phyloP scores from a whole-genome alignment of 345 rosid species.

The Rhizophora mangle region DNA sequence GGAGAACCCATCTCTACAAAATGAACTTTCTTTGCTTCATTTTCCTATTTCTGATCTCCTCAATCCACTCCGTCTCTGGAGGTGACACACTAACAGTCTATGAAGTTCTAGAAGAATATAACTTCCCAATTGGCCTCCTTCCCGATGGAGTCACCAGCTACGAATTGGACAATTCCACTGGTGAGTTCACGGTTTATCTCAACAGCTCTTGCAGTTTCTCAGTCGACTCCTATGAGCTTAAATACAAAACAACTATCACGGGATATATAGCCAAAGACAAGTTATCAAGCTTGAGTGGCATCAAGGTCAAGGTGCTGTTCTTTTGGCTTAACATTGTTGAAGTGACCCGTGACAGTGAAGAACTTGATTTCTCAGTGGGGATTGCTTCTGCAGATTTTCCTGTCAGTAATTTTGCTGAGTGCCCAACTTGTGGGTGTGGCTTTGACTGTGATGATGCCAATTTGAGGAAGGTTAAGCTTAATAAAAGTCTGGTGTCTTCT shows the following conservation, averaged over 20 bases:
- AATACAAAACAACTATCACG: slow-evolving; percentile 39
- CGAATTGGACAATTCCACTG: slow-evolving; percentile 13
- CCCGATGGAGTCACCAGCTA: slow-evolving; percentile 30
- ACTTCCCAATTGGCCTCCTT: slow-evolving; percentile 41
- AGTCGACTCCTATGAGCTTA: slow-evolving; percentile 42
- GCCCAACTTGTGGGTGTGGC: slow-evolving; percentile 52
- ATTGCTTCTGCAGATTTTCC: slow-evolving; percentile 43
- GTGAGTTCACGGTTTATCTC: slow-evolving; percentile 41
- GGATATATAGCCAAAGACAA: slow-evolving; percentile 36
- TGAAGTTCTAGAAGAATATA: slow-evolving; percentile 31
- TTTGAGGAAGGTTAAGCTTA: slow-evolving; percentile 3
- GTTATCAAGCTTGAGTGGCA: slow-evolving; percentile 40
- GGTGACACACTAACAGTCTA: slow-evolving; percentile 24
- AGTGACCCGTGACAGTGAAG: slow-evolving; percentile 38
- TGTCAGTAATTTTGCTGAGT: slow-evolving; percentile 33
- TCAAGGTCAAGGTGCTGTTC: slow-evolving; percentile 43
- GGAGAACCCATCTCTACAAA: neutral
- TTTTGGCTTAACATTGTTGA: slow-evolving; percentile 44
- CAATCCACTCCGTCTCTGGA: neutral
- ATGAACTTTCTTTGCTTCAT: slow-evolving; percentile 6
- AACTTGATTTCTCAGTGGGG: slow-evolving; percentile 50
- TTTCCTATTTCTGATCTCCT: slow-evolving; percentile 4
- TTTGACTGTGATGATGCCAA: slow-evolving; percentile 33
- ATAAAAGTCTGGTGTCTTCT: slow-evolving; percentile 3
- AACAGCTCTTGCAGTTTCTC: slow-evolving; percentile 39